Base-by-base conservation (phyloP, 2,329 filamentous ascomycete genomes). In the Incumbomyces lentus region DNA sequence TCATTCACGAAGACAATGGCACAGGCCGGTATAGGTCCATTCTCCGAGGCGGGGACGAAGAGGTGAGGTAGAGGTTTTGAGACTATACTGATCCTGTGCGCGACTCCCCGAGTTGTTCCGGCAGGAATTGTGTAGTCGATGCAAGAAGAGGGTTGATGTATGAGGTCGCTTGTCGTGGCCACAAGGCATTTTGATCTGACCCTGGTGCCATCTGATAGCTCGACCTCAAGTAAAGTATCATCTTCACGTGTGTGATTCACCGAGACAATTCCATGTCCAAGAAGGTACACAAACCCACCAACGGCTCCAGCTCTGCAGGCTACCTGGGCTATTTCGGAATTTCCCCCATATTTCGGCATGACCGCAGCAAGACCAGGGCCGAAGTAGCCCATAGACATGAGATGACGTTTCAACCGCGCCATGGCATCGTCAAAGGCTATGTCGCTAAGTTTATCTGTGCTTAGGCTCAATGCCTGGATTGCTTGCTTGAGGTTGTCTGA, bases 221-320 rank as follows among this genome's bases (percentile, higher is more conserved):
- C 54, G 14, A 65, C 49, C 14, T 47, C 38, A 12, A 60, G 45
- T 26, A 26, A 26, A 6, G 63, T 48, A 19, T 52, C 56, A 33
- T 46, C 49, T 16, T 57, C 52, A 18, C 41, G 52, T 19, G 39
- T 26, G 12, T 33, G 29, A 19, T 35, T n/a, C 17, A 44, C 26
- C 10, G 39, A 46, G 2, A 33, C 10, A 19, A 92, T 68, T 8
- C 80, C 80, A 40, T 82, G 82, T 36, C 81, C 84, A 13, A 96
- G 76, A 62, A 95, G 86, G 66, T 96, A 96, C 2, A 93, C 78
- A 10, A 82, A 86, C 40, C 92, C 92, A 31, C 90, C 90, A 6
- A 98, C 92, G 16, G 90, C 90, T 51, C 82, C 81, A 33, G 90
- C 87, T 55, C 90, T 84, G 62, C 92, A 96, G 3, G 82, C 86